A percentile compares a stretch with the other conserved stretches of the same genome.
These are phyloP conservation scores for Tetrastigma voinierianum DNA, from an alignment of 164 flowering plant species.

Conservation along the genomic window DNA sequence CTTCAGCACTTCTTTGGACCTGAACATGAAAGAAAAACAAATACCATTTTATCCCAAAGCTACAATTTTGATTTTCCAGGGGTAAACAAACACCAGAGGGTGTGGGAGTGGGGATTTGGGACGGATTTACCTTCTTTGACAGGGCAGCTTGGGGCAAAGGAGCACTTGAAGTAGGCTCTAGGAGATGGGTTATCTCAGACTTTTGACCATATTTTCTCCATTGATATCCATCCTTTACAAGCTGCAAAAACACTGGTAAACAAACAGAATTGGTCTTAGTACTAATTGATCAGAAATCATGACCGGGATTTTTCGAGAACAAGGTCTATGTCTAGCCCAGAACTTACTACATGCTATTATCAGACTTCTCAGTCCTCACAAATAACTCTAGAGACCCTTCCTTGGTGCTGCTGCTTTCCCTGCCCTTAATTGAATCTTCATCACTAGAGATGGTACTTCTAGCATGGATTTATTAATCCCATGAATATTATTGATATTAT, in stretches of 20 bases:
- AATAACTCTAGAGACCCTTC: conserved; percentile 44
- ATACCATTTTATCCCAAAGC: not conserved
- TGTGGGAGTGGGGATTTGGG: too few species aligned
- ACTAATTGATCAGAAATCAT: not conserved
- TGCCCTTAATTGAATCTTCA: conserved; percentile 35
- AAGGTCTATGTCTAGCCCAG: not conserved
- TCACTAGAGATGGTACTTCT: conserved; percentile 52
- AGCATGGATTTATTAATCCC: conserved; percentile 2
- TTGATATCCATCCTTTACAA: conserved; percentile 65
- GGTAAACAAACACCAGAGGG: too few species aligned
- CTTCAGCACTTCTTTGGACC: conserved; percentile 70
- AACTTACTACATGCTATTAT: conserved; percentile 65
- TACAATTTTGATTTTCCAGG: too few species aligned
- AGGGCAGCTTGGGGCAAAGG: conserved; percentile 58
- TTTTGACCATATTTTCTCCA: conserved; percentile 80
- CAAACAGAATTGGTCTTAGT: not conserved
- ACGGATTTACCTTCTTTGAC: conserved; percentile 61
- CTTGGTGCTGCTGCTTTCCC: conserved; percentile 30
- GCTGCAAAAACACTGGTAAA: conserved; percentile 17
- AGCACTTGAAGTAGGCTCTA: conserved; percentile 66
- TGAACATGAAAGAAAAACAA: conserved; percentile 7
- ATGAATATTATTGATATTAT: conserved; percentile 8
- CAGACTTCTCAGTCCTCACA: conserved; percentile 43
- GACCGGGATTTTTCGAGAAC: too few species aligned
- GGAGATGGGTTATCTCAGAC: conserved; percentile 67